These are phyloP conservation scores for Coemansia sp. DNA, from an alignment of 192 early-diverging fungal species.

Conservation along the genomic window DNA sequence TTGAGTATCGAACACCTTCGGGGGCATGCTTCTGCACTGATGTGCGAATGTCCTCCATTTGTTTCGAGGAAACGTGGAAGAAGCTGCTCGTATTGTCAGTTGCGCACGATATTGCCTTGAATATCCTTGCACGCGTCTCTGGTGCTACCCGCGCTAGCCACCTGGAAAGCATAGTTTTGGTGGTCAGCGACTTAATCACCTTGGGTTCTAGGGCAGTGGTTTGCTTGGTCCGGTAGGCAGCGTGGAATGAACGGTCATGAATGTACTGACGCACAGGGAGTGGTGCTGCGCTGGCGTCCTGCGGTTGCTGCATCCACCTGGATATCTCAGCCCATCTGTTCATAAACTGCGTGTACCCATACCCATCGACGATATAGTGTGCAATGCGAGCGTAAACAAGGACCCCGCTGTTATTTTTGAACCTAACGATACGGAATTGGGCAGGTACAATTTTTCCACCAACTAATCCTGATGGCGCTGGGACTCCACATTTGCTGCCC, in stretches of 20 bases:
- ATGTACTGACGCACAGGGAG: background rate
- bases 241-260: background rate
- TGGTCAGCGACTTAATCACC: background rate
- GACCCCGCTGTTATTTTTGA: conserved; percentile 18
- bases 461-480: background rate
- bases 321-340: conserved; percentile 15
- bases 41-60: conserved; percentile 4
- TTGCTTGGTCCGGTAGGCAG: background rate
- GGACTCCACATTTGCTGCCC: background rate
- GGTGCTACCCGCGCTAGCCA: conserved; percentile 22
- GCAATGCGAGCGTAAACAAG: conserved; percentile 5
- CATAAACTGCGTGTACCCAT: conserved; percentile 9
- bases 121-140: conserved; percentile 1
- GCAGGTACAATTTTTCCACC: conserved; percentile 12
- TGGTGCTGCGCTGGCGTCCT: too few species aligned
- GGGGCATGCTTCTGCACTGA: background rate
- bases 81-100: background rate
- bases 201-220: background rate
- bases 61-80: conserved; percentile 13
- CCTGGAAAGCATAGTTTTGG: background rate
- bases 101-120: background rate
- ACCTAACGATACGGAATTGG: background rate
- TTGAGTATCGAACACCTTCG: background rate
- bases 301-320: background rate
- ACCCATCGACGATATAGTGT: conserved; percentile 9